Evolutionary conservation across 2,329 filamentous ascomycete genomes (phyloP).

Genomic region (Pyricularia sp.): DNA sequence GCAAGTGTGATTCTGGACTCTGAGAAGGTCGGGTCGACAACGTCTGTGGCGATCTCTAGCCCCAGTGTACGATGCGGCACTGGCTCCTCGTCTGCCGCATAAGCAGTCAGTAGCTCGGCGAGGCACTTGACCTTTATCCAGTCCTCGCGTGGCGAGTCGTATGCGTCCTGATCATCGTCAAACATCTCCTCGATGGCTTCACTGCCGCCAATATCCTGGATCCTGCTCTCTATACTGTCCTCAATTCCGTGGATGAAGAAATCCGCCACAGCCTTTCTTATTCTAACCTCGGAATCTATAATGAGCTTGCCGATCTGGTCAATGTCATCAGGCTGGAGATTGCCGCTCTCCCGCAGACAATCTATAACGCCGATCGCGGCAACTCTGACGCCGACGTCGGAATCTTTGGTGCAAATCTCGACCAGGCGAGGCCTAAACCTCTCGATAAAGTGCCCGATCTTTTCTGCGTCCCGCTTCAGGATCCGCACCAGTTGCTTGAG

Average conservation of each 20-base stretch:
- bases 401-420: slow-evolving; percentile 82
- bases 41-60: slow-evolving; percentile 32
- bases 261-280: slow-evolving; percentile 75
- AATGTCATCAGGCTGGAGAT: slow-evolving; percentile 84
- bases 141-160: slow-evolving; percentile 59
- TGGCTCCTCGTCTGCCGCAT: slow-evolving; percentile 52
- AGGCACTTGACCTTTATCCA: slow-evolving; percentile 92
- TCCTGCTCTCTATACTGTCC: slow-evolving; percentile 63
- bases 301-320: slow-evolving; percentile 78
- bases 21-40: slow-evolving; percentile 49
- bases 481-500: slow-evolving; percentile 70
- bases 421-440: slow-evolving; percentile 76
- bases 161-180: slow-evolving; percentile 59
- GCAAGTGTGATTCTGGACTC: slow-evolving; percentile 80
- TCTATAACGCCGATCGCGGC: slow-evolving; percentile 72
- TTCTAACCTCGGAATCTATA: slow-evolving; percentile 72
- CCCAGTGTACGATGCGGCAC: background rate
- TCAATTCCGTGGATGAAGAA: slow-evolving; percentile 86
- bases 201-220: slow-evolving; percentile 74
- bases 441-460: slow-evolving; percentile 86
- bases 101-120: slow-evolving; percentile 68
- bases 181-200: slow-evolving; percentile 66
- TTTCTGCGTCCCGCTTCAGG: slow-evolving; percentile 67
- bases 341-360: slow-evolving; percentile 65
- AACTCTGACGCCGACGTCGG: slow-evolving; percentile 68